These are phyloP conservation scores for Backusella mclennaniae DNA, from an alignment of 192 early-diverging fungal species.

Conservation along the genomic window DNA sequence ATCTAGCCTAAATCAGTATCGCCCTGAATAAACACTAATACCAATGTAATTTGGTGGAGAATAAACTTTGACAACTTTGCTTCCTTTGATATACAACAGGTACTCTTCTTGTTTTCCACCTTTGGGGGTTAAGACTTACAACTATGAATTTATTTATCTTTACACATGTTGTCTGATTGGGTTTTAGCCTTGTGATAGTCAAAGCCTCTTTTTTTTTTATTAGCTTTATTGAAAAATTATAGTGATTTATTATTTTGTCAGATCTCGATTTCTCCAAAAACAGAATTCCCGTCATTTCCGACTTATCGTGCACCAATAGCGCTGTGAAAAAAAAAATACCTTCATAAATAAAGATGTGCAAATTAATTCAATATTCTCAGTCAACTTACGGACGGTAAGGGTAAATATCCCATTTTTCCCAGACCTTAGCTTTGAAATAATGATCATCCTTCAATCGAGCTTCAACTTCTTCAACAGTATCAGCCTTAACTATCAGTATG, in stretches of 20 bases:
- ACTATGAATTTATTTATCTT: background rate
- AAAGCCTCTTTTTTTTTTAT: conserved; percentile 8
- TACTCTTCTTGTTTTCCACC: background rate
- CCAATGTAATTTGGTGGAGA: background rate
- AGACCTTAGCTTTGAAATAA: conserved; percentile 10
- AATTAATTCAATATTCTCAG: background rate
- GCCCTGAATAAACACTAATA: background rate
- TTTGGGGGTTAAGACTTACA: background rate
- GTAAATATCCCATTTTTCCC: conserved; percentile 18
- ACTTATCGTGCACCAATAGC: background rate
- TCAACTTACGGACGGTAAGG: background rate
- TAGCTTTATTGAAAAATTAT: background rate
- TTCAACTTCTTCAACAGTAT: background rate
- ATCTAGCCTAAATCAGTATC: background rate
- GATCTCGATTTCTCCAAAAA: background rate
- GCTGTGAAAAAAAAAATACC: background rate
- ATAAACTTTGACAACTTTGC: background rate
- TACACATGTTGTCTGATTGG: background rate
- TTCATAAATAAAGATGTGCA: background rate
- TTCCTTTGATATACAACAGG: background rate
- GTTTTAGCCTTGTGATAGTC: background rate
- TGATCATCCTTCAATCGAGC: background rate
- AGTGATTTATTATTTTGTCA: background rate
- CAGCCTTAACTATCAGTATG: background rate
- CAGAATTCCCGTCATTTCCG: background rate